Evolutionary conservation across 1,284 basidiomycete genomes (phyloP).

Genomic region (Moesziomyces antarcticus): DNA sequence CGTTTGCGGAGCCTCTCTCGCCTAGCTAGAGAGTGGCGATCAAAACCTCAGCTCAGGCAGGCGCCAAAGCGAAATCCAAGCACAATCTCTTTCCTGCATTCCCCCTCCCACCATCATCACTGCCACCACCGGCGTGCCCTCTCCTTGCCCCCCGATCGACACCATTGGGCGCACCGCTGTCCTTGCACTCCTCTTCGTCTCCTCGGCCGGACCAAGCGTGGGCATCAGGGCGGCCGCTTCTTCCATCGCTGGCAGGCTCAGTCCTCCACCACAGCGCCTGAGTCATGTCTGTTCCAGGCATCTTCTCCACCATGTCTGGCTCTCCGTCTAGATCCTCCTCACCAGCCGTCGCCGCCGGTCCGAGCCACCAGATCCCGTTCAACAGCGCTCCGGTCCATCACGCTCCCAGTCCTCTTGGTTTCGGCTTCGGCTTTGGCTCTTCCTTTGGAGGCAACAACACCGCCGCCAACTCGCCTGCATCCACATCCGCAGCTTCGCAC

Average conservation of each 20-base stretch:
- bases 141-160: background rate
- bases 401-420: slow-evolving; percentile 52
- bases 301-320: slow-evolving; percentile 39
- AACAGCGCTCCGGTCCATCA: slow-evolving; percentile 51
- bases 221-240: too few species aligned
- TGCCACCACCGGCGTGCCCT: background rate
- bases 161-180: background rate
- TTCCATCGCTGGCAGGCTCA: too few species aligned
- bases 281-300: slow-evolving; percentile 31
- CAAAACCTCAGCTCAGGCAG: background rate
- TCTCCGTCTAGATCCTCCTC: slow-evolving; percentile 47
- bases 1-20: too few species aligned
- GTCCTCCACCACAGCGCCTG: too few species aligned
- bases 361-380: slow-evolving; percentile 55
- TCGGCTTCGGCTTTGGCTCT: slow-evolving; percentile 56
- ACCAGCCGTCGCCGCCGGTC: slow-evolving; percentile 31
- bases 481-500: slow-evolving; percentile 16
- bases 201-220: background rate
- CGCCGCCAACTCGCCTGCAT: slow-evolving; percentile 10
- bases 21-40: background rate
- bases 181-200: background rate
- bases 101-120: background rate
- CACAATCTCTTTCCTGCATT: background rate
- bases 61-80: background rate
- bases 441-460: slow-evolving; percentile 46